Base-by-base conservation (phyloP, 2,329 filamentous ascomycete species). In the Hypoxylon sp. region DNA sequence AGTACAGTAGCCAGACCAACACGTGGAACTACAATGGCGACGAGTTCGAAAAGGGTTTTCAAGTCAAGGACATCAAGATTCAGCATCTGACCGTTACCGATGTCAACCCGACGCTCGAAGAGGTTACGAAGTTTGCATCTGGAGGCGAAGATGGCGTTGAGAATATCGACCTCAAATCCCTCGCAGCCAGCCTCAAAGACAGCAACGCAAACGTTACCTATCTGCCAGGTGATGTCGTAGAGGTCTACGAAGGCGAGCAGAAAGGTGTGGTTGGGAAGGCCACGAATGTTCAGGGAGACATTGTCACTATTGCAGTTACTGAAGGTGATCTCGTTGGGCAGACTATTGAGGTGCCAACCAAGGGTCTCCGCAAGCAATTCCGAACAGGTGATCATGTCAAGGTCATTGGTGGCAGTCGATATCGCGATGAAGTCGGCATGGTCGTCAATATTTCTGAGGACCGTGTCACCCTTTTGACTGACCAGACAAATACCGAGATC, bases 321-420 rank as follows among this genome's bases (percentile, higher is more conserved):
- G 91, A 96, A 74, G 96, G 96, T 48, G 90, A 92, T 41, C 84
- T 98, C 27, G 84, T 83, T 54, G 95, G 94, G 8, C 92, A 97
- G 77, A 89, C 87, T 4, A 96, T 99, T 47, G 95, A 98, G 77
- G 94, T 97, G 9, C 96, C 96, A 1, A 91, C 94, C 68, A 96
- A 96, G 80, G 92, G 93, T 46, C 85, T 99, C 25, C 92, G 96
- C 62, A 99, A 99, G 81, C 88, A 93, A 29, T 99, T 99, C 85
- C 89, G 87, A 70, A 87, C 94, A 67, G 96, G 96, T 83, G 96
- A 99, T 75, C 96, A 99, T 76, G 96, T 99, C 82, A 98, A 98
- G 82, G 96, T 99, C 71, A 97, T 97, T 76, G 95, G 96, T 59
- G 95, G 94, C 39, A 97, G 94, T 81, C 91, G 93, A 73, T 98